Evolutionary conservation across 768 basidiomycete genomes (phyloP).

Genomic region (Suillus tomentosus): DNA sequence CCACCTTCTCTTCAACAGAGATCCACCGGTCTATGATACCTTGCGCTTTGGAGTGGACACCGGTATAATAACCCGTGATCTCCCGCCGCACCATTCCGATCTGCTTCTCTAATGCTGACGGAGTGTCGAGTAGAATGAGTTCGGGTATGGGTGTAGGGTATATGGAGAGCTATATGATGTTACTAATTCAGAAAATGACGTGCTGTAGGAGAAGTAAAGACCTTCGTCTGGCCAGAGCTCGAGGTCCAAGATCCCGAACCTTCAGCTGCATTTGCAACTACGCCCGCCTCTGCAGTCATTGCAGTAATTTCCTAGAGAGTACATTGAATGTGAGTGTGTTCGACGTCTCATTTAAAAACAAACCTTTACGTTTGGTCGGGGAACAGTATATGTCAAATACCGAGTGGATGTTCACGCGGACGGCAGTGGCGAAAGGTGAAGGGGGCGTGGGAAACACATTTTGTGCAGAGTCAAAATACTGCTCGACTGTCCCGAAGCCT

Average conservation of each 20-base stretch:
- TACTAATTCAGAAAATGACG: not conserved
- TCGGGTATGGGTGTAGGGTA: conserved; percentile 67
- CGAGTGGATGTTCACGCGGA: not conserved
- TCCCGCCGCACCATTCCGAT: conserved; percentile 71
- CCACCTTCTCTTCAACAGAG: conserved; percentile 79
- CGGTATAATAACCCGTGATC: conserved; percentile 53
- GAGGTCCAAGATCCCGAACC: conserved; percentile 1
- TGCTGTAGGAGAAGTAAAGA: not conserved
- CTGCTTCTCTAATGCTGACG: conserved; percentile 72
- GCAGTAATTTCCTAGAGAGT: not conserved
- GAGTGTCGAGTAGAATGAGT: conserved; percentile 70
- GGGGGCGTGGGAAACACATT: not conserved
- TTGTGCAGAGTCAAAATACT: too few species aligned
- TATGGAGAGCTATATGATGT: conserved; percentile 45
- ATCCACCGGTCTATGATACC: conserved; percentile 82
- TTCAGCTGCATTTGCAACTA: conserved; percentile 2
- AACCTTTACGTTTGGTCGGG: not conserved
- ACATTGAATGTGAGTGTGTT: not conserved
- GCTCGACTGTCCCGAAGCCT: conserved; percentile 75
- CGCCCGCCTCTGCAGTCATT: not conserved
- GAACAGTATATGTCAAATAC: not conserved
- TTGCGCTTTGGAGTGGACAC: conserved; percentile 69
- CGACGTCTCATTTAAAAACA: not conserved
- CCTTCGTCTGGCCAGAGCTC: not conserved
- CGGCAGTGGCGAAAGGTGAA: not conserved